Evolutionary conservation across 306 rosid species (phyloP), one percentile per base, ranked within the genome.

Genomic region (Vigna mungo): DNA sequence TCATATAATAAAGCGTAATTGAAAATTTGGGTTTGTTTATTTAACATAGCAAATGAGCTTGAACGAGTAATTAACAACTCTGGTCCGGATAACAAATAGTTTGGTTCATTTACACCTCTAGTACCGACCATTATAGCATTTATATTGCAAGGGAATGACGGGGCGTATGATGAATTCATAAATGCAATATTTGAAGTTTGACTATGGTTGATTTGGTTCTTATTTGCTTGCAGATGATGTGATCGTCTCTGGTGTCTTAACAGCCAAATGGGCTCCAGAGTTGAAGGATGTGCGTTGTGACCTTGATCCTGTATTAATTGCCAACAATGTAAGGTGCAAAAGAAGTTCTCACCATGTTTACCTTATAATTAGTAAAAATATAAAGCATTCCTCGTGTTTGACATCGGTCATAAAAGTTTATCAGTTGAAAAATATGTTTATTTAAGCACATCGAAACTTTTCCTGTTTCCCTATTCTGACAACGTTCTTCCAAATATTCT

Each of bases 211-310:
- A 74, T 65, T 78, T 8, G 46, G 16, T 69, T 66, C 54, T 41
- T 37, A 53, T 30, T 51, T 13, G 17, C 63, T 78, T 70, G 84
- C 95, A 94, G 96, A 90, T 78, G 97, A 90, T 80, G 87, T 92
- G 32, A 83, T 92, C n/a, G 91, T 89, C 81, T 85, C 97, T 8
- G 98, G 98, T 34, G 80, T 92, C 67, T 84, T 94, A 83, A 94
- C 95, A 46, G 97, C 98, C 68, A 94, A 81, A 85, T 94, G 98
- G 98, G 89, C 98, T 66, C 90, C 97, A 59, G 98, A 92, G 77
- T 80, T 94, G 77, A 94, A 92, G 86, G 97, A 90, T 80, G 98
- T 94, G 47, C 92, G 98, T 17, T 94, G 98, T 20, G 96, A 94
- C 75, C 97, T 94, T 71, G 97, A 92, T 85, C 96, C 98, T 27